Percentiles rank a stretch among this genome's conserved stretches.
These are phyloP conservation scores for Extremus antarcticus DNA, from an alignment of 495 filamentous ascomycete genomes.

Conservation along the genomic window DNA sequence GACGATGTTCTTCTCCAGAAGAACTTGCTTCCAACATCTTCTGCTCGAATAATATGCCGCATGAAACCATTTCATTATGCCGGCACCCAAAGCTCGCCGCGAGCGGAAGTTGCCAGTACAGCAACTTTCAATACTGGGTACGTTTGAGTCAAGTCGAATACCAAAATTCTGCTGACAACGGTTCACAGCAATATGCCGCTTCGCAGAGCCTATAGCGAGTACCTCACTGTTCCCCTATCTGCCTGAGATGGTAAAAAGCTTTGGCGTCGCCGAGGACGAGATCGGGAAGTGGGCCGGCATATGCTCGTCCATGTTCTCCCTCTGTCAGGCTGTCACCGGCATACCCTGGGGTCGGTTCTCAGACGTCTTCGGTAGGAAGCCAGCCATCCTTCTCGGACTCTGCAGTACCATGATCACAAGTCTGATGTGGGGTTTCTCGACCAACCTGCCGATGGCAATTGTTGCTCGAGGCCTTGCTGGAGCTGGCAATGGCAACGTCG, in stretches of 20 bases:
- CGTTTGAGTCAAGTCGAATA: neutral
- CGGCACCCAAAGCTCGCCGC: neutral
- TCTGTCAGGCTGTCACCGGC: slow-evolving; percentile 61
- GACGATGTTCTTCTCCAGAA: neutral
- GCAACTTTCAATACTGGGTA: slow-evolving; percentile 9
- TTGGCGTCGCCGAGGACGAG: slow-evolving; percentile 59
- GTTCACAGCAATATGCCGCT: slow-evolving; percentile 55
- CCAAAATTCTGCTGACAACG: slow-evolving; percentile 16
- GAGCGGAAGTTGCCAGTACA: slow-evolving; percentile 4
- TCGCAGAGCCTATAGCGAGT: slow-evolving; percentile 75
- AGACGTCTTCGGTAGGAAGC: slow-evolving; percentile 65
- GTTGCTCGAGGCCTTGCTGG: slow-evolving; percentile 57
- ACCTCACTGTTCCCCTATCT: slow-evolving; percentile 86
- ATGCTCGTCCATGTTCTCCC: slow-evolving; percentile 59
- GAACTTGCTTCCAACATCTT: neutral
- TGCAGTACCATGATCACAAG: slow-evolving; percentile 61
- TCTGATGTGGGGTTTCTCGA: slow-evolving; percentile 68
- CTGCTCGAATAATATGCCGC: too few relatives aligned
- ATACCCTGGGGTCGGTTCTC: slow-evolving; percentile 71
- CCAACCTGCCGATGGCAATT: slow-evolving; percentile 60
- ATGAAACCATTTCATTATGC: neutral
- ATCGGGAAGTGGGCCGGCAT: slow-evolving; percentile 71
- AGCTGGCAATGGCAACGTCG: slow-evolving; percentile 54
- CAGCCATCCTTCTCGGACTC: slow-evolving; percentile 58
- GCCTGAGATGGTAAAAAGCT: slow-evolving; percentile 75